phyloP scores from a whole-genome alignment of 257 asterid genomes.

The Plantago elongata region DNA sequence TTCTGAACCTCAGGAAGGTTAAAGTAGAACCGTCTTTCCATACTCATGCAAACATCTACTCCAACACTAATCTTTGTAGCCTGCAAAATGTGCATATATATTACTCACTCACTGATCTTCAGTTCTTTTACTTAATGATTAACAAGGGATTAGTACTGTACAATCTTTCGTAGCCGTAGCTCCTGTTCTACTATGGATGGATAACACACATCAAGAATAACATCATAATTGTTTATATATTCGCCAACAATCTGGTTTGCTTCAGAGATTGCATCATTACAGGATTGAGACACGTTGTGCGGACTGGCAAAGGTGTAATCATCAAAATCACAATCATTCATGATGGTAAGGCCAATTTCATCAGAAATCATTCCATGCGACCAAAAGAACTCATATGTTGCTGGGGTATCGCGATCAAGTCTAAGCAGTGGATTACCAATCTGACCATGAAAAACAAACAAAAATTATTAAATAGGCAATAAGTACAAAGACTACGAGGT shows the following conservation, averaged over 20 bases:
- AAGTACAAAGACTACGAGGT: conserved; percentile 2
- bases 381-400: conserved; percentile 82
- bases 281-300: conserved; percentile 63
- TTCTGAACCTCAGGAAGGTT: conserved; percentile 93
- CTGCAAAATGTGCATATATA: conserved; percentile 32
- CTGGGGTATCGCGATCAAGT: conserved; percentile 84
- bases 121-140: neutral
- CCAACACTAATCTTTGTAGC: conserved; percentile 78
- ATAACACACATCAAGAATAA: conserved; percentile 89
- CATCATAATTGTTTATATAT: conserved; percentile 74
- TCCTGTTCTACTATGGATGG: conserved; percentile 93
- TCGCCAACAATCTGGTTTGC: conserved; percentile 69
- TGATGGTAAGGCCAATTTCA: conserved; percentile 69
- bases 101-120: neutral
- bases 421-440: conserved; percentile 93
- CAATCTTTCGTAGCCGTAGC: conserved; percentile 71
- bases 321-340: conserved; percentile 76
- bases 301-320: conserved; percentile 70
- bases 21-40: conserved; percentile 73
- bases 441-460: conserved; percentile 32
- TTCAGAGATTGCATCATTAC: conserved; percentile 53
- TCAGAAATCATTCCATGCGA: conserved; percentile 99
- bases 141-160: conserved; percentile 15
- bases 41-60: conserved; percentile 89
- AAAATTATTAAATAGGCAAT: neutral